Evolutionary conservation across 306 rosid species (phyloP).

Genomic region (Rubus parviflorus): DNA sequence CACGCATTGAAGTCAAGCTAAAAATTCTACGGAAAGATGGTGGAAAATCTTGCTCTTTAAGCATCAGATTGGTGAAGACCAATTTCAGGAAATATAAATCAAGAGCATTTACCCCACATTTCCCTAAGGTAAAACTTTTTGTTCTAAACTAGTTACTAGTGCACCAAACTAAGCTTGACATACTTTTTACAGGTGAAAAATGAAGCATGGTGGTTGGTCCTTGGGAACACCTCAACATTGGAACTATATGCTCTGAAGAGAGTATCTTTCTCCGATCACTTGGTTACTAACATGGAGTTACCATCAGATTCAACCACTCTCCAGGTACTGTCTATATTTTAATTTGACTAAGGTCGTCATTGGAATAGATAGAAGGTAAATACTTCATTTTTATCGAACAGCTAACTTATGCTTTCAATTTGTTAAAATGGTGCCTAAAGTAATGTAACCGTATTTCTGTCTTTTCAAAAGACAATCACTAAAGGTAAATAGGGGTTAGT

Average conservation of each 20-base stretch:
- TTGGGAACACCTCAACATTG: constrained; percentile 68
- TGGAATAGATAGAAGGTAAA: background rate
- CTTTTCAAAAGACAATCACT: background rate
- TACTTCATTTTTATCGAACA: background rate
- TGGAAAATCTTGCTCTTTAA: constrained; percentile 42
- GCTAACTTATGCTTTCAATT: background rate
- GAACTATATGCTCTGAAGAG: constrained; percentile 80
- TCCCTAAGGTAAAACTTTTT: constrained; percentile 66
- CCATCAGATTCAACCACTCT: constrained; percentile 44
- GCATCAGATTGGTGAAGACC: constrained; percentile 73
- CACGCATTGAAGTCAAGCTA: constrained; percentile 60
- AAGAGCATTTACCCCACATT: constrained; percentile 82
- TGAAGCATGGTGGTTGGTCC: constrained; percentile 98
- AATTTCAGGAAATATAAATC: constrained; percentile 58
- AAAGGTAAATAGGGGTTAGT: background rate
- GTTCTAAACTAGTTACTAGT: constrained; percentile 10
- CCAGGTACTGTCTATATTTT: constrained; percentile 44
- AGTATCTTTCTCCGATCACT: constrained; percentile 72
- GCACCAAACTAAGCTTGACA: constrained; percentile 13
- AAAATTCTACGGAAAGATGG: constrained; percentile 51
- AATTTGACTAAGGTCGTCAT: background rate
- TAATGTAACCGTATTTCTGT: background rate
- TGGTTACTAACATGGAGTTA: constrained; percentile 75
- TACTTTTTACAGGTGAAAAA: constrained; percentile 65
- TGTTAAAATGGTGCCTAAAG: background rate